These are phyloP conservation scores for Candida maltosa DNA, from an alignment of 805 yeast species.

Conservation along the genomic window DNA sequence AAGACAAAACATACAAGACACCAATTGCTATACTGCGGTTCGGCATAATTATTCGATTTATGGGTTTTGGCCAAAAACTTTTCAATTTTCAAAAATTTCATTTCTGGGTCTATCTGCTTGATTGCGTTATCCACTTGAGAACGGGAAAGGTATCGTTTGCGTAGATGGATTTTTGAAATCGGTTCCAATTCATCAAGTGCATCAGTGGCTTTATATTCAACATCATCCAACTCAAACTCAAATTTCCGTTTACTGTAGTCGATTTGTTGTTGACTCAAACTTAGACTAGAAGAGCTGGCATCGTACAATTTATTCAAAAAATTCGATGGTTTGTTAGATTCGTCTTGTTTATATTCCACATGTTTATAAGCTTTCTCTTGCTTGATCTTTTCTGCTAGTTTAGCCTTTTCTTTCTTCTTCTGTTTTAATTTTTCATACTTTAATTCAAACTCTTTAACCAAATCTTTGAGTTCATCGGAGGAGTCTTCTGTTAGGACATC, in stretches of 20 bases:
- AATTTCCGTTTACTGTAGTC: constrained; percentile 23
- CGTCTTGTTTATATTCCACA: too few relatives aligned
- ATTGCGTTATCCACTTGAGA: constrained; percentile 35
- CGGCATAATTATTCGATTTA: constrained; percentile 60
- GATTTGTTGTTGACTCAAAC: constrained; percentile 9
- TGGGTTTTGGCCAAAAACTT: constrained; percentile 60
- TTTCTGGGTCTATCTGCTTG: constrained; percentile 24
- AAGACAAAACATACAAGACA: constrained; percentile 71
- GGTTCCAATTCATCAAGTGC: constrained; percentile 19
- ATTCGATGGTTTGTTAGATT: too few relatives aligned
- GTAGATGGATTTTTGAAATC: constrained; percentile 14
- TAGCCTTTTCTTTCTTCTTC: constrained; percentile 5
- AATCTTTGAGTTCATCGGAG: constrained; percentile 33
- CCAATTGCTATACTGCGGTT: constrained; percentile 76
- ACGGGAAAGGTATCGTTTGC: constrained; percentile 45
- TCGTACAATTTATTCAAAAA: constrained; percentile 18
- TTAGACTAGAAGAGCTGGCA: constrained; percentile 6
- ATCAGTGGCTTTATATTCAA: background rate
- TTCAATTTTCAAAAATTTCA: constrained; percentile 54
- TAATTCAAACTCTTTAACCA: constrained; percentile 34
- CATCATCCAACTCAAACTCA: constrained; percentile 18
- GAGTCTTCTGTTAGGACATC: constrained; percentile 36
- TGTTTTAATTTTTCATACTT: constrained; percentile 10
- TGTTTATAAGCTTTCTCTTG: background rate
- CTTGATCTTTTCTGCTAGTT: background rate